Evolutionary conservation across 176 grass and related monocot genomes (phyloP).

Genomic region (Tillandsia fasciculata): DNA sequence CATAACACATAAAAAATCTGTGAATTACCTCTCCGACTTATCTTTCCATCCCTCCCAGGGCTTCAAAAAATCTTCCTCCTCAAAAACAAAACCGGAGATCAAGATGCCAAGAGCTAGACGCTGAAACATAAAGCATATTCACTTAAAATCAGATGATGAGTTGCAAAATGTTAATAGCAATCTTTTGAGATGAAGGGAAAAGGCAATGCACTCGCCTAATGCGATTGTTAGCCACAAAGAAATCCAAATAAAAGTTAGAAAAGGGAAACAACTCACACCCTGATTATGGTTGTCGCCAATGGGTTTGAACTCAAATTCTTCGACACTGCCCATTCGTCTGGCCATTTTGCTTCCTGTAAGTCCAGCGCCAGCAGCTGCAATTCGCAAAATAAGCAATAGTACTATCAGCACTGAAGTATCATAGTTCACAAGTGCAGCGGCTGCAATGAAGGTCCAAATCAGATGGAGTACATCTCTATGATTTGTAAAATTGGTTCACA

Average conservation of each 20-base stretch:
- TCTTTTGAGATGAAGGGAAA: neutral
- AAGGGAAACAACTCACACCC: conserved; percentile 69
- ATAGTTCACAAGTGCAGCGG: too few relatives aligned
- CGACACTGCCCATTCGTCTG: conserved; percentile 61
- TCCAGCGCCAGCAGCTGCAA: conserved; percentile 95
- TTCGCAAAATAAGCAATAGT: conserved; percentile 19
- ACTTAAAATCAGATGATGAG: neutral
- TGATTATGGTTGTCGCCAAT: conserved; percentile 84
- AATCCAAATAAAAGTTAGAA: conserved; percentile 9
- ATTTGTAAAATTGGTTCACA: too few relatives aligned
- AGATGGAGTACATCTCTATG: neutral
- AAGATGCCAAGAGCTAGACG: conserved; percentile 78
- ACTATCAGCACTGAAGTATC: too few relatives aligned
- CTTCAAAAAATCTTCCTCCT: conserved; percentile 59
- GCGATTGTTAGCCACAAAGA: conserved; percentile 4
- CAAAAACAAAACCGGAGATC: conserved; percentile 72
- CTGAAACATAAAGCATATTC: conserved; percentile 23
- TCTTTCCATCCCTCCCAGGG: conserved; percentile 86
- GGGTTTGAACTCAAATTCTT: conserved; percentile 91
- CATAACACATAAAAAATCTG: neutral
- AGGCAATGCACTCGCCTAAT: conserved; percentile 6
- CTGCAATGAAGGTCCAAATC: neutral
- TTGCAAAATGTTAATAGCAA: neutral
- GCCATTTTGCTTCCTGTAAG: conserved; percentile 95
- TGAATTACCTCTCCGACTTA: conserved; percentile 73